Base-by-base conservation (phyloP, 2,329 filamentous ascomycete genomes). In the Alternaria sp. region DNA sequence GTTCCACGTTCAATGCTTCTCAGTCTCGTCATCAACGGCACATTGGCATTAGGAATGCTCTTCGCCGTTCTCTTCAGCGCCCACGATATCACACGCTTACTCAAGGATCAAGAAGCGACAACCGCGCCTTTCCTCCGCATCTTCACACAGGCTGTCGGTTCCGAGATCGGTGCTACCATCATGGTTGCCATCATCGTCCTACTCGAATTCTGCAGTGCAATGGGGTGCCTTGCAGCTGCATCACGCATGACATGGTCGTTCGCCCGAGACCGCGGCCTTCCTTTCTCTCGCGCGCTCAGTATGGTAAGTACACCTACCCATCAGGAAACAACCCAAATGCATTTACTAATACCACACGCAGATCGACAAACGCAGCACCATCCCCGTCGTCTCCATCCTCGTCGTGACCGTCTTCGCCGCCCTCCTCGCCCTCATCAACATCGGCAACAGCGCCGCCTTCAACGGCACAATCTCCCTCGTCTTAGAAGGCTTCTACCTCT, bases 381-480 rank as follows among this genome's bases (percentile, higher is more conserved):
- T 78, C n/a, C 84, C 84, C 7, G 78, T 85, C 8, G 81, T 84
- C 54, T 79, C 83, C 3, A 82, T 86, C 59, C 71, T 83, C 57
- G 75, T 84, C 7, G 83, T 84, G 3, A 80, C 84, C 5, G 68
- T 80, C 11, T 77, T 82, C 43, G 81, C 82, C 17, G 74, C 79
- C 5, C 77, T 85, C 4, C 79, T 87, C 40, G 81, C 82, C 1
- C 74, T 86, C 23, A 85, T 87, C 77, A 86, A 85, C 67, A 82
- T 87, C 57, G 84, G 83, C 47, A 85, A 83, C n/a, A 73, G 76
- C 19, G 71, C 68, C 1, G 76, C 77, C 15, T 79, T 79, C 67
- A 78, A 77, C 57, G 77, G 75, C 21, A 78, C 75, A 4, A 76
- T 79, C 28, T 77, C 74, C 32, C 67, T 79, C 10, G 75, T 77